phyloP scores from a whole-genome alignment of 345 rosid species.

The Syzygium aqueum region DNA sequence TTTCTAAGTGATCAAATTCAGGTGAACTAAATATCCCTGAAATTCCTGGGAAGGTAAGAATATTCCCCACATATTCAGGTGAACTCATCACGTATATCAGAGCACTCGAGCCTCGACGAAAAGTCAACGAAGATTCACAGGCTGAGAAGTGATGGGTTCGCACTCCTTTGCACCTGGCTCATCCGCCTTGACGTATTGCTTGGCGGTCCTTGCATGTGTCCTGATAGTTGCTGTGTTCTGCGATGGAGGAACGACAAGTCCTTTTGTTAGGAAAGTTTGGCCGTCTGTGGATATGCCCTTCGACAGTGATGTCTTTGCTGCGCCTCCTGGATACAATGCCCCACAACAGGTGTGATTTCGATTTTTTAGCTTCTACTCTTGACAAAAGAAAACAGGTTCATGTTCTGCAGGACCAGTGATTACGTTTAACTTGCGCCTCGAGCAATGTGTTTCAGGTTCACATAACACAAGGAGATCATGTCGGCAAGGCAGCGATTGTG shows the following conservation, averaged over 20 bases:
- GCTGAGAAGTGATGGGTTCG: neutral
- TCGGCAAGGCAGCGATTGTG: slow-evolving; percentile 34
- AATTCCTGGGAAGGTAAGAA: neutral
- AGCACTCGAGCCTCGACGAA: neutral
- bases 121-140: neutral
- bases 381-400: neutral
- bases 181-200: neutral
- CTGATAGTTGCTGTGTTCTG: neutral
- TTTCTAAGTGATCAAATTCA: neutral
- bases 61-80: neutral
- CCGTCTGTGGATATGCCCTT: slow-evolving; percentile 28
- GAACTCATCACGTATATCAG: neutral
- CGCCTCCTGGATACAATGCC: slow-evolving; percentile 30
- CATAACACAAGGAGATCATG: slow-evolving; percentile 36
- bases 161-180: neutral
- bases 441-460: slow-evolving; percentile 16
- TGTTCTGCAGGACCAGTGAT: neutral
- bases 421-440: neutral
- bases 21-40: neutral
- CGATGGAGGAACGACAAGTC: slow-evolving; percentile 26
- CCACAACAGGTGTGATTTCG: slow-evolving; percentile 27
- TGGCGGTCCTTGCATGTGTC: neutral
- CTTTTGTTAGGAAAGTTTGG: slow-evolving; percentile 23
- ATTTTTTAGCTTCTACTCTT: neutral
- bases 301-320: slow-evolving; percentile 23